Evolutionary conservation across 1,284 basidiomycete genomes (phyloP), one percentile per base, ranked within the genome.

Genomic region (Cutaneotrichosporon cavernicola): DNA sequence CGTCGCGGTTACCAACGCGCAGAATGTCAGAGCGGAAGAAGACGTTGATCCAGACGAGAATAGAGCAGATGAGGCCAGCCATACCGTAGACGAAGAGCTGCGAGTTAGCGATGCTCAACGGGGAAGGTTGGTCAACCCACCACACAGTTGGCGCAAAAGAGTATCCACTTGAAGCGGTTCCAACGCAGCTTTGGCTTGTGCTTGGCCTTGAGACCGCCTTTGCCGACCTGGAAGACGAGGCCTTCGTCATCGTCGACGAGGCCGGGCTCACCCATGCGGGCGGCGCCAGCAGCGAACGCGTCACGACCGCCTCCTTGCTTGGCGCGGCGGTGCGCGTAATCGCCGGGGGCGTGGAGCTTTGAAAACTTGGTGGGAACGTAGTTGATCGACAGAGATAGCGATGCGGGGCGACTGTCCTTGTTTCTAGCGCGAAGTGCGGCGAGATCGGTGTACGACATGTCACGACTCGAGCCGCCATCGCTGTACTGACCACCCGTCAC

Each of bases 121-220:
- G 7, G 34, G 10, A 34, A 36, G 31, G 16, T 32, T 56, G 18
- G 36, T 21, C 5, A 11, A 84, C 85, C 73, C 65, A 87, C 86
- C 36, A 85, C 55, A 36, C 77, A 73, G 73, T 88, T 88, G 43
- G 86, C 81, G 36, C 82, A 47, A 70, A 89, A 86, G 51, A 89
- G 74, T 11, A 81, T 79, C 87, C 87, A 89, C 75, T 89, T 89
- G 82, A 89, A 89, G 69, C 81, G 82, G 72, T 86, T 89, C 88
- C 88, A 89, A 36, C 84, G 80, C 69, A 86, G 77, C 66, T 82
- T 84, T 52, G 80, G 79, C 68, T 81, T 82, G 62, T 81, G 74
- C 67, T 79, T 71, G 40, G 78, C 78, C 79, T 72, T 78, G 72
- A 77, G 65, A 5, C 73, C 77, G 34, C 74, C 80, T 57, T 81